Conservation (phyloP, 768 basidiomycete species). For the Rhizopogon sp. region DNA sequence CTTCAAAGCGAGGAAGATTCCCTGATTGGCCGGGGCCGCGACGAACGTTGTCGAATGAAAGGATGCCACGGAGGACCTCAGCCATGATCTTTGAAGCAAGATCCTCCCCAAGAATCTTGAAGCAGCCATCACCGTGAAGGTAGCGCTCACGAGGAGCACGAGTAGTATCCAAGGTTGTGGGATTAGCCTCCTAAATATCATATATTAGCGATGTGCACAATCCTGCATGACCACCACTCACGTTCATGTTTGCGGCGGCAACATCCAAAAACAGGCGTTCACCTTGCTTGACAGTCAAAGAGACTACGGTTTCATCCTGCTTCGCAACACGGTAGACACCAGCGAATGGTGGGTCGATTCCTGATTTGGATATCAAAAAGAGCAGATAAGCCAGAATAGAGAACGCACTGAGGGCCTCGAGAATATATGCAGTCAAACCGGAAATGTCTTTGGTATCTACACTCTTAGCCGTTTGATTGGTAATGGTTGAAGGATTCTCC, state of each 20-base stretch:
- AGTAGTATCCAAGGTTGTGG: slow-evolving; percentile 37
- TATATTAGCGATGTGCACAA: not conserved
- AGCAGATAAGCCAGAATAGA: not conserved
- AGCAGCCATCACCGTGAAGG: slow-evolving; percentile 44
- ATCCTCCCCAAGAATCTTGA: slow-evolving; percentile 45
- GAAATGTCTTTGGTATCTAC: slow-evolving; percentile 30
- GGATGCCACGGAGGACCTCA: slow-evolving; percentile 61
- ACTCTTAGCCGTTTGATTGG: slow-evolving; percentile 22
- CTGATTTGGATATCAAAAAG: slow-evolving; percentile 29
- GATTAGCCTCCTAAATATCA: slow-evolving; percentile 36
- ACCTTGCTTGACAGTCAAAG: slow-evolving; percentile 38
- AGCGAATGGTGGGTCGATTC: slow-evolving; percentile 68
- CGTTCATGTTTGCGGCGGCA: slow-evolving; percentile 49
- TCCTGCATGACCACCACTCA: slow-evolving; percentile 29
- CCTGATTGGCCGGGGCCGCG: slow-evolving; percentile 72
- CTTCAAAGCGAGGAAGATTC: slow-evolving; percentile 50
- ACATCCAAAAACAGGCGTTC: slow-evolving; percentile 63
- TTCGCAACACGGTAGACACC: slow-evolving; percentile 58
- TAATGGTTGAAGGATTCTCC: slow-evolving; percentile 33
- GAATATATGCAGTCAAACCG: slow-evolving; percentile 50
- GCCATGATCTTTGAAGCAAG: slow-evolving; percentile 55
- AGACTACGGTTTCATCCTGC: slow-evolving; percentile 39
- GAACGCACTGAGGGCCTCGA: slow-evolving; percentile 65
- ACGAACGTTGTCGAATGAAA: slow-evolving; percentile 49
- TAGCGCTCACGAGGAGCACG: slow-evolving; percentile 41